A percentile compares a stretch with the other conserved stretches of the same genome.
These are phyloP conservation scores for Borovskyia barvae DNA, from an alignment of 208 protist genomes.

Conservation along the genomic window DNA sequence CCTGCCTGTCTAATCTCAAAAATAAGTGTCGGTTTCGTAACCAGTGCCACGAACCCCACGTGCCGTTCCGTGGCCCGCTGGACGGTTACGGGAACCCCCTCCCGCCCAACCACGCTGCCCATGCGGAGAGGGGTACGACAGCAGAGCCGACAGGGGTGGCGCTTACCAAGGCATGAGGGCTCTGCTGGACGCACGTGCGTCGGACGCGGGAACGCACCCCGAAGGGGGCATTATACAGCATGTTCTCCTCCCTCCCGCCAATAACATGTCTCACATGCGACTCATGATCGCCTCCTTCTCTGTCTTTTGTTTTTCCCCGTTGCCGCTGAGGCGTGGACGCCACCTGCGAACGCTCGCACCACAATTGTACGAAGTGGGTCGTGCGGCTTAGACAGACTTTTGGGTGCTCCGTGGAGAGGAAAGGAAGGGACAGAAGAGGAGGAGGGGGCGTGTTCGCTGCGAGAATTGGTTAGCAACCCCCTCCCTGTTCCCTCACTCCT, in stretches of 20 bases:
- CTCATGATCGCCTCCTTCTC: neutral
- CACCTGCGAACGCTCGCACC: too few relatives aligned
- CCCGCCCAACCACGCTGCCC: constrained; percentile 1
- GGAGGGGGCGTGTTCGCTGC: constrained; percentile 6
- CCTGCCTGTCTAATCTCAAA: constrained; percentile 87
- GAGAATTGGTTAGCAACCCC: too few relatives aligned
- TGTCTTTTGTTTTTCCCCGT: constrained; percentile 5
- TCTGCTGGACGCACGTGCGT: too few relatives aligned
- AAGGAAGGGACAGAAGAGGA: constrained; percentile 6
- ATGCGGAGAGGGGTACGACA: constrained; percentile 1
- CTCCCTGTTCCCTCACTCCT: constrained; percentile 16
- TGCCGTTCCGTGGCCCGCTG: constrained; percentile 75
- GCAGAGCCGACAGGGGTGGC: constrained; percentile 4
- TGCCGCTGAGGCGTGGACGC: too few relatives aligned
- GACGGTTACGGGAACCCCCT: constrained; percentile 46
- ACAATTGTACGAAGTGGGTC: too few relatives aligned
- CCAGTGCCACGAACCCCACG: constrained; percentile 87
- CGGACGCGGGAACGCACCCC: too few relatives aligned
- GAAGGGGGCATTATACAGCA: too few relatives aligned
- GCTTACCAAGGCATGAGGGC: too few relatives aligned
- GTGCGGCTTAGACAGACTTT: too few relatives aligned
- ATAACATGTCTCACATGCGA: neutral
- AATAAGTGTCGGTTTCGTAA: constrained; percentile 84
- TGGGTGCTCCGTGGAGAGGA: too few relatives aligned
- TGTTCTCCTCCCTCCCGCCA: neutral